Base-by-base conservation (phyloP, 495 filamentous ascomycete genomes). In the Aspergillus carlsbadensis region DNA sequence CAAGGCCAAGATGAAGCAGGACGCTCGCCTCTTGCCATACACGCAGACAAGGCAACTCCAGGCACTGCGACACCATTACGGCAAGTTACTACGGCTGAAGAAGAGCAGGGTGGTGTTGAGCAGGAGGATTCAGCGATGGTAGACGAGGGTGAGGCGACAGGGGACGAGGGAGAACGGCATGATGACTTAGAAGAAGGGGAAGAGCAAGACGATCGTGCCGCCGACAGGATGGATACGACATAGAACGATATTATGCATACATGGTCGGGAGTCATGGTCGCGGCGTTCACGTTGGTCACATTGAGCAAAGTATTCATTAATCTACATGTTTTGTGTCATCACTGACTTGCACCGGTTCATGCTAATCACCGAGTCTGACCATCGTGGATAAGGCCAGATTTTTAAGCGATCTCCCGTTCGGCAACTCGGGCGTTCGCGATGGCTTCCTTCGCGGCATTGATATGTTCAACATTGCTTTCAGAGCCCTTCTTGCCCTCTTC, bases 181-280 rank as follows among this genome's bases (percentile, higher is more conserved):
- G 78, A 78, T 61, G 66, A 77, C 46, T 64, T 75, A 40, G 72
- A 77, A 42, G 67, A 82, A 66, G 71, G 81, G 56, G 75, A 79
- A 56, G 73, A 71, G 14, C 79, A 84, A 17, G 80, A 80, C 35
- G 77, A 79, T 41, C 68, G 52, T 22, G 62, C 63, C 50, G 76
- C 69, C 4, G 86, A 90, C 63, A 80, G 75, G 55, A 92, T 92
- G 89, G 89, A 93, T 68, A 87, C 76, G 20, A 83, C 85, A 18
- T 78, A 62, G 68, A 14, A 15, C 52, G 34, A 21, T 41, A 42
- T 39, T 26, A 35, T 54, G 40, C 47, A 71, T 66, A 66, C 10
- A 69, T 57, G 37, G 68, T 61, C 61, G 53, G 71, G 70, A 68
- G 70, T 75, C 65, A 54, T 29, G 45, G 50, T 67, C 39, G 54